phyloP scores from a whole-genome alignment of 495 filamentous ascomycete genomes.

The Pyrenopolyporus hunteri region DNA sequence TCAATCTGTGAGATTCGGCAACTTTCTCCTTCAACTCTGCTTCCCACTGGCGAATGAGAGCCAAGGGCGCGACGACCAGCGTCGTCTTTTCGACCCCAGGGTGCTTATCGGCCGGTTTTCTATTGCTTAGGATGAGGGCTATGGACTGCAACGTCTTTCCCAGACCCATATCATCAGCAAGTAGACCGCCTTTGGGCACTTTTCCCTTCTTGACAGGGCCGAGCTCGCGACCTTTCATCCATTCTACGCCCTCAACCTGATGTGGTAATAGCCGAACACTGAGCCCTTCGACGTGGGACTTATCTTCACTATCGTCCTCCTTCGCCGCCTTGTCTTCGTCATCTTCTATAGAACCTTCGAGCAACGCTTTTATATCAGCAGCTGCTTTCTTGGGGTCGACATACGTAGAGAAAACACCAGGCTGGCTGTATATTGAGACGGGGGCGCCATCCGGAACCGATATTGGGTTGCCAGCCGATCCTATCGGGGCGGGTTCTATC shows the following conservation, averaged over 20 bases:
- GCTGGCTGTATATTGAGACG: slow-evolving; percentile 43
- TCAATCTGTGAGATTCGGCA: slow-evolving; percentile 65
- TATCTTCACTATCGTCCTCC: slow-evolving; percentile 60
- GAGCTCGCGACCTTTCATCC: slow-evolving; percentile 91
- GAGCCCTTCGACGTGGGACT: slow-evolving; percentile 66
- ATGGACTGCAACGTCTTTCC: slow-evolving; percentile 87
- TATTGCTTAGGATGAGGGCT: slow-evolving; percentile 80
- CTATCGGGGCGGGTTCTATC: slow-evolving; percentile 18
- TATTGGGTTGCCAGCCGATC: slow-evolving; percentile 39
- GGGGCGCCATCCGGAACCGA: slow-evolving; percentile 35
- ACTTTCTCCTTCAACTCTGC: slow-evolving; percentile 85
- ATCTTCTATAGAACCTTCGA: slow-evolving; percentile 87
- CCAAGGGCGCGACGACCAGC: slow-evolving; percentile 91
- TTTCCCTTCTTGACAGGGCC: slow-evolving; percentile 77
- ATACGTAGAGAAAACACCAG: slow-evolving; percentile 67
- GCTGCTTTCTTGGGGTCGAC: slow-evolving; percentile 78
- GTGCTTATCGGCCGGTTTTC: slow-evolving; percentile 68
- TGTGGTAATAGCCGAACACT: slow-evolving; percentile 88
- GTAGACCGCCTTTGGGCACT: slow-evolving; percentile 82
- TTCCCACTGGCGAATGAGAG: slow-evolving; percentile 98
- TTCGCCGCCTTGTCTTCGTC: slow-evolving; percentile 63
- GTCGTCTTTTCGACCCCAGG: slow-evolving; percentile 74
- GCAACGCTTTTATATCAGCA: slow-evolving; percentile 83
- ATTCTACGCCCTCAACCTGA: slow-evolving; percentile 88
- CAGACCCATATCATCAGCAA: slow-evolving; percentile 87